Percentiles rank a stretch among this genome's conserved stretches.
These are phyloP conservation scores for Camillea tinctor DNA, from an alignment of 2,329 filamentous ascomycete genomes.

Conservation along the genomic window DNA sequence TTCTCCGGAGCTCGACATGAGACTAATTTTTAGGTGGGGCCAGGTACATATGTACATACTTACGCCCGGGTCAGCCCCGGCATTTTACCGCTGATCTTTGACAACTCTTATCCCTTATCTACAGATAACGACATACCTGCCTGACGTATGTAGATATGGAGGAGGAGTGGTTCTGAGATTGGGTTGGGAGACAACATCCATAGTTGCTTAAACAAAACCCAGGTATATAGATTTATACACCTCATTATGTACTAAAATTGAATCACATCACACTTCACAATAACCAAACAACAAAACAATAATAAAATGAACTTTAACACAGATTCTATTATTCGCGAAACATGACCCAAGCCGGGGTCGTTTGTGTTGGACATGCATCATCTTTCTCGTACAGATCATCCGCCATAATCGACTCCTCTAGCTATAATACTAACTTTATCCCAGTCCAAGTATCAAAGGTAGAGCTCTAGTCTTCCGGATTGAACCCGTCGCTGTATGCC, in stretches of 20 bases:
- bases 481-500: slow-evolving; percentile 11
- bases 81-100: slow-evolving; percentile 10
- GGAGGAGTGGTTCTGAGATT: too few species aligned
- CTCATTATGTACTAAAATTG: too few species aligned
- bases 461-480: slow-evolving; percentile 8
- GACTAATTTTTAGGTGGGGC: slow-evolving; percentile 13
- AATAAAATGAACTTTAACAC: slow-evolving; percentile 2
- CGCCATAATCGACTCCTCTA: slow-evolving; percentile 12
- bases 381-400: slow-evolving; percentile 27
- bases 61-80: too few species aligned
- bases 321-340: slow-evolving; percentile 24
- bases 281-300: neutral
- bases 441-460: slow-evolving; percentile 19
- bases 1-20: neutral
- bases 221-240: too few species aligned
- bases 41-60: too few species aligned
- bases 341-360: slow-evolving; percentile 17
- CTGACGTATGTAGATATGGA: too few species aligned
- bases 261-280: too few species aligned
- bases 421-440: slow-evolving; percentile 3
- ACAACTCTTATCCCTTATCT: neutral
- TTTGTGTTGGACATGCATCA: slow-evolving; percentile 19
- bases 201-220: too few species aligned
- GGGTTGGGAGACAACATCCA: too few species aligned
- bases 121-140: too few species aligned